Conservation (phyloP, 257 asterid species). For the Buddleja alternifolia region DNA sequence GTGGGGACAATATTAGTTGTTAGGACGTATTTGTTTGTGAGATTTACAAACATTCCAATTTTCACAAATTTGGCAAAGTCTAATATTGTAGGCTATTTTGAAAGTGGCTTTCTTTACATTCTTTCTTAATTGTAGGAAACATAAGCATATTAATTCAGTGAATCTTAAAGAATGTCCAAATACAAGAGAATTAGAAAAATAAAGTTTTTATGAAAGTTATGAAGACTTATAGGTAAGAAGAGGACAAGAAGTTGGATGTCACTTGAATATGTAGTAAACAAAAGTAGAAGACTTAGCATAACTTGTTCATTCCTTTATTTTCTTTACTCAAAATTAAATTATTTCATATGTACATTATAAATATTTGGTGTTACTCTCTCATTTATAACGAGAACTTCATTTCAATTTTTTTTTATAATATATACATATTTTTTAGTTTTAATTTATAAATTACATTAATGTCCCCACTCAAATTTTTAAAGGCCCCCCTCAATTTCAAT, state of each 20-base stretch:
- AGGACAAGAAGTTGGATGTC: conserved; percentile 16
- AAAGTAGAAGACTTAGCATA: background rate
- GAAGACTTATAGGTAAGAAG: conserved; percentile 8
- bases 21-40: conserved; percentile 36
- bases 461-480: too few species aligned
- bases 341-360: background rate
- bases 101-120: conserved; percentile 46
- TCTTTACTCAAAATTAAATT: background rate
- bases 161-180: conserved; percentile 30
- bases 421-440: too few species aligned
- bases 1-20: conserved; percentile 31
- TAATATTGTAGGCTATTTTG: conserved; percentile 22
- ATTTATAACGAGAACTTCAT: too few species aligned
- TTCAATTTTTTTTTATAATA: too few species aligned
- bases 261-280: background rate
- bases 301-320: too few species aligned
- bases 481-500: too few species aligned
- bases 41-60: conserved; percentile 39
- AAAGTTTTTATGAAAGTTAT: conserved; percentile 4
- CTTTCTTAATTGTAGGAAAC: conserved; percentile 35
- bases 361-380: too few species aligned
- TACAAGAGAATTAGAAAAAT: conserved; percentile 16
- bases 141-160: conserved; percentile 31
- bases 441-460: too few species aligned
- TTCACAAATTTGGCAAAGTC: conserved; percentile 27